These are phyloP conservation scores for Beauveria asiatica DNA, from an alignment of 2,329 filamentous ascomycete species.

Conservation along the genomic window DNA sequence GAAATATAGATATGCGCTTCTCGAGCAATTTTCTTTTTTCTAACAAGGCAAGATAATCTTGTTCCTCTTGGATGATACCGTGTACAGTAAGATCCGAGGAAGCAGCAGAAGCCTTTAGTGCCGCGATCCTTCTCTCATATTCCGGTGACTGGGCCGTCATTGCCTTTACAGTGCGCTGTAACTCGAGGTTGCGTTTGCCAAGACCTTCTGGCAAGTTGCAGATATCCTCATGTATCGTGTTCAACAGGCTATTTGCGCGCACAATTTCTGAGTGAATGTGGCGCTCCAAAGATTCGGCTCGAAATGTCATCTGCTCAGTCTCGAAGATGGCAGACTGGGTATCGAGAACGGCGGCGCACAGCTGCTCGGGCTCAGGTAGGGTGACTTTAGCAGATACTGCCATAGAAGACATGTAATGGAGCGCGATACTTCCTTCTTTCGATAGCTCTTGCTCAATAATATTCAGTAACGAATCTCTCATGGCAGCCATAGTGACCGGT, in stretches of 20 bases:
- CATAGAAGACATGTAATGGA: constrained; percentile 49
- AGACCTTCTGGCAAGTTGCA: constrained; percentile 51
- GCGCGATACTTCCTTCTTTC: constrained; percentile 43
- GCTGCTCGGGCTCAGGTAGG: constrained; percentile 36
- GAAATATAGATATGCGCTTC: constrained; percentile 54
- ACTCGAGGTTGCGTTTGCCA: constrained; percentile 63
- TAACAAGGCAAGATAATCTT: constrained; percentile 48
- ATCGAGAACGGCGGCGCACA: constrained; percentile 45
- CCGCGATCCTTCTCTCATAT: constrained; percentile 36
- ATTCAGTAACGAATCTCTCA: constrained; percentile 35
- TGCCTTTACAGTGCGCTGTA: constrained; percentile 62
- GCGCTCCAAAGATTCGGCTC: constrained; percentile 46
- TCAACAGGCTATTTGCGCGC: constrained; percentile 29
- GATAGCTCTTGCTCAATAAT: constrained; percentile 47
- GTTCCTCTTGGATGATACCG: constrained; percentile 49
- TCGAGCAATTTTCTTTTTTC: constrained; percentile 52
- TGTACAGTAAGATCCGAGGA: constrained; percentile 43
- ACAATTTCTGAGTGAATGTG: constrained; percentile 46
- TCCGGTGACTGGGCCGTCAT: constrained; percentile 59
- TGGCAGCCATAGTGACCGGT: constrained; percentile 18
- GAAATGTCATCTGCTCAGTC: constrained; percentile 45
- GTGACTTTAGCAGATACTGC: constrained; percentile 42
- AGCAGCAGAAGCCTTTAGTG: constrained; percentile 28
- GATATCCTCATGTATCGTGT: constrained; percentile 32
- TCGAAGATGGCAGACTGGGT: constrained; percentile 47